phyloP scores from a whole-genome alignment of 2,329 filamentous ascomycete genomes.

The Pseudogymnoascus sp. region DNA sequence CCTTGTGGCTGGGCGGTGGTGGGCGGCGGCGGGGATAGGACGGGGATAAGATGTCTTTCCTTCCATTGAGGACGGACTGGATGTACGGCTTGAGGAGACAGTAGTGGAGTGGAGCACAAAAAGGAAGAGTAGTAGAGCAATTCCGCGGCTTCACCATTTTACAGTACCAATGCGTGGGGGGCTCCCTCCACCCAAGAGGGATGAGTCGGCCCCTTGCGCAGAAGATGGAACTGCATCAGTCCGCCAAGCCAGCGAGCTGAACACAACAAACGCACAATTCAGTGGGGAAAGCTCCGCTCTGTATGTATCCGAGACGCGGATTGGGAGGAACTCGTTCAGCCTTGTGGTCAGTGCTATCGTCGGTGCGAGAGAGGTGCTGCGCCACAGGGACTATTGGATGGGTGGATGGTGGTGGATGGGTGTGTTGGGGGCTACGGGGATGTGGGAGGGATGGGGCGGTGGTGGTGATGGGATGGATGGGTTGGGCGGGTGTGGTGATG shows the following conservation, averaged over 20 bases:
- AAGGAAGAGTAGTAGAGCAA: background rate
- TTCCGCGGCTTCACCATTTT: background rate
- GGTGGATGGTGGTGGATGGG: background rate
- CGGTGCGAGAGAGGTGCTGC: background rate
- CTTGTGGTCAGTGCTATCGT: background rate
- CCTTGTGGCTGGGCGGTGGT: too few relatives aligned
- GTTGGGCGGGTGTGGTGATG: too few relatives aligned
- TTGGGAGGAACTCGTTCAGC: background rate
- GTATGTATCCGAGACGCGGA: background rate
- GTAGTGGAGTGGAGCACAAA: background rate
- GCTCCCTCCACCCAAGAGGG: too few relatives aligned
- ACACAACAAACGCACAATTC: too few relatives aligned
- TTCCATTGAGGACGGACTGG: too few relatives aligned
- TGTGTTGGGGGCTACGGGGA: background rate
- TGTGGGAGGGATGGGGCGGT: too few relatives aligned
- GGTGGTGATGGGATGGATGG: too few relatives aligned
- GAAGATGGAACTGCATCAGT: background rate
- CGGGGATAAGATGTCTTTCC: background rate
- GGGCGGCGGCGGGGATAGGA: background rate
- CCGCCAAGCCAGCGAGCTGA: background rate
- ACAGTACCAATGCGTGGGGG: too few relatives aligned
- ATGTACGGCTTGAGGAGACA: too few relatives aligned
- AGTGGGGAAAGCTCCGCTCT: background rate
- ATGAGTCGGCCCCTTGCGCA: too few relatives aligned
- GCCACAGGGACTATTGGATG: conserved; percentile 1